phyloP scores from a whole-genome alignment of 352 stramenopile species.

The Aphanomyces astaci region DNA sequence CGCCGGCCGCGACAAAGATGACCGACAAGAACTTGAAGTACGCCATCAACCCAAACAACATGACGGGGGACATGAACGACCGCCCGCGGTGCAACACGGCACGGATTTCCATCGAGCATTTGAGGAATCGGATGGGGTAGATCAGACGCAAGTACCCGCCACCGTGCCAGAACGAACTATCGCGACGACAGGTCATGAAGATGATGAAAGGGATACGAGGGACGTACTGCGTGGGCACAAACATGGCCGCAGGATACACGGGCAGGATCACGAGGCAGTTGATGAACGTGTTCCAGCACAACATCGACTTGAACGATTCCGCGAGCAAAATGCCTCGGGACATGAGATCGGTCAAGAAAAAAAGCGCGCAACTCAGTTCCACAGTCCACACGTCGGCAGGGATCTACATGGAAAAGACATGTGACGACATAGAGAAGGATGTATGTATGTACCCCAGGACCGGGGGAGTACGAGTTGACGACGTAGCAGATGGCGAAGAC shows the following conservation, averaged over 20 bases:
- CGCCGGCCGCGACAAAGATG: constrained; percentile 61
- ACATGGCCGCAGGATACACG: constrained; percentile 12
- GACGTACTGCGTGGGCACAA: constrained; percentile 12
- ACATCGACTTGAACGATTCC: constrained; percentile 2
- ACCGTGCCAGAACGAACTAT: constrained; percentile 70
- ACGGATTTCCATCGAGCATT: constrained; percentile 68
- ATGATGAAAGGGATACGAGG: not conserved
- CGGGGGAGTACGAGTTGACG: constrained; percentile 5
- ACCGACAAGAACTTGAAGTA: constrained; percentile 76
- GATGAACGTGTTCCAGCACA: constrained; percentile 18
- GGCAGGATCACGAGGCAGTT: constrained; percentile 7
- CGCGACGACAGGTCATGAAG: not conserved
- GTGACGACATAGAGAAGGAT: no score
- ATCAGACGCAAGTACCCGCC: constrained; percentile 67
- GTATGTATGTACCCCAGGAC: constrained; percentile 1
- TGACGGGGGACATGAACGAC: constrained; percentile 58
- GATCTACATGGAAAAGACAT: not conserved
- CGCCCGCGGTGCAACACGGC: constrained; percentile 70
- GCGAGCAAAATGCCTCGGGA: constrained; percentile 7
- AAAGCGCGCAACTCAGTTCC: constrained; percentile 11
- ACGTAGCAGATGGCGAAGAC: constrained; percentile 8
- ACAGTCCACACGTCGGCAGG: not conserved
- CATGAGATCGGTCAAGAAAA: constrained; percentile 16
- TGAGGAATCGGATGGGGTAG: constrained; percentile 69
- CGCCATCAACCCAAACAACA: constrained; percentile 68